These are phyloP conservation scores for Ambrosia trifida DNA, from an alignment of 129 eudicot genomes.

Conservation along the genomic window DNA sequence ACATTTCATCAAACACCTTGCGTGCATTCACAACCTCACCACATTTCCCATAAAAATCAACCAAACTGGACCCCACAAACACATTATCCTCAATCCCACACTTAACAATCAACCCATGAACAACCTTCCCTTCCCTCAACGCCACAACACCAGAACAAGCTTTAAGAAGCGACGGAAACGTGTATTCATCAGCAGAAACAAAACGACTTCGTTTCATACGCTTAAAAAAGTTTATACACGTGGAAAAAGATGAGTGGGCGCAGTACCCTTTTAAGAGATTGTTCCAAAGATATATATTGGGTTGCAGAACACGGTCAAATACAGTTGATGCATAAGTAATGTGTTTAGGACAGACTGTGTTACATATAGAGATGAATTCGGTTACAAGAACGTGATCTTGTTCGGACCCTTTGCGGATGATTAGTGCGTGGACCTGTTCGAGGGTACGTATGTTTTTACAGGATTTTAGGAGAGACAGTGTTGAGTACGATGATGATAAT, in stretches of 20 bases:
- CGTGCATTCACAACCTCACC: conserved; percentile 47
- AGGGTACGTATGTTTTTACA: conserved; percentile 53
- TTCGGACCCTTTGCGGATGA: conserved; percentile 58
- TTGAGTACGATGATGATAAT: conserved; percentile 18
- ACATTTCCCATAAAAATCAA: conserved; percentile 75
- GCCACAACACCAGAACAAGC: conserved; percentile 45
- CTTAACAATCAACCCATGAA: conserved; percentile 61
- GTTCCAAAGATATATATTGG: conserved; percentile 63
- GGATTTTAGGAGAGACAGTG: conserved; percentile 35
- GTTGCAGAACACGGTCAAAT: conserved; percentile 52
- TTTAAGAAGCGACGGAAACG: conserved; percentile 61
- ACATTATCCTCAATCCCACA: conserved; percentile 52
- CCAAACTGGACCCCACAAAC: conserved; percentile 70
- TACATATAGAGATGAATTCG: conserved; percentile 43
- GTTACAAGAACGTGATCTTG: conserved; percentile 58
- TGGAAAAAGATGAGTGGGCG: conserved; percentile 24
- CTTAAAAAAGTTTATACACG: conserved; percentile 34
- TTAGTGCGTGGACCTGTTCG: conserved; percentile 59
- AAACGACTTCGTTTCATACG: conserved; percentile 36
- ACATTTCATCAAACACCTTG: conserved; percentile 64
- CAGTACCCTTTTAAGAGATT: conserved; percentile 43
- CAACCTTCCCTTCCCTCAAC: conserved; percentile 44
- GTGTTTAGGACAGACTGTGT: conserved; percentile 21
- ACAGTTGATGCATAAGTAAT: conserved; percentile 43
- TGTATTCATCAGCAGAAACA: conserved; percentile 48